Base-by-base conservation (phyloP, 768 basidiomycete genomes). In the Tricholoma bakamatsutake region DNA sequence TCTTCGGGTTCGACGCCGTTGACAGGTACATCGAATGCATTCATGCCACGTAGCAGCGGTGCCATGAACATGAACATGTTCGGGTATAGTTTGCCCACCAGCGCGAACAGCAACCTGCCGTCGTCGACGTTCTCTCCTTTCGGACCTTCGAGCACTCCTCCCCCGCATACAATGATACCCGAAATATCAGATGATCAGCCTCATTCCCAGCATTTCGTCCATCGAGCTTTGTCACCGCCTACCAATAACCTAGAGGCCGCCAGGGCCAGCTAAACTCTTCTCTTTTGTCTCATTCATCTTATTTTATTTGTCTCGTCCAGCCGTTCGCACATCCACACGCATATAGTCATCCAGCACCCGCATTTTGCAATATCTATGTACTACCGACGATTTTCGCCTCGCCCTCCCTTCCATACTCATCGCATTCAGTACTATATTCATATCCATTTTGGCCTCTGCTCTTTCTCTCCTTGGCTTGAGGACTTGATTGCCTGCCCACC, bases 181-280 rank as follows among this genome's bases (percentile, higher is more conserved):
- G 73, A 73, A 49, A 60, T 50, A 57, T 66, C 69, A 62, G 69
- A 70, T 55, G 71, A 71, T 63, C 64, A 61, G 35, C 48, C 67
- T 64, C 69, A 69, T 69, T 62, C 70, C 54, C 65, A 67, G 62
- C 70, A 71, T 66, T 71, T 68, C 57, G 57, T 37, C 51, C 68
- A 69, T 66, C 63, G 61, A 59, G 64, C 63, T 56, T 67, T 68
- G 56, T 67, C 71, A 56, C 68, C 52, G 40, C 40, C 69, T 58
- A 61, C 63, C 65, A 67, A 57, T 59, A 69, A 73, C 64, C 52
- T 79, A 79, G 78, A 80, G 69, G 75, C 76, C 66, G 67, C 75
- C 61, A 72, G 74, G 67, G 76, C 73, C 62, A 68, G 73, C 60
- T 77, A 69, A 56, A 61, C 52, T 53, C 63, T 52, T 40, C 31